Evolutionary conservation across 805 yeast species (phyloP).

Genomic region (Metschnikowia baotianmanensis): DNA sequence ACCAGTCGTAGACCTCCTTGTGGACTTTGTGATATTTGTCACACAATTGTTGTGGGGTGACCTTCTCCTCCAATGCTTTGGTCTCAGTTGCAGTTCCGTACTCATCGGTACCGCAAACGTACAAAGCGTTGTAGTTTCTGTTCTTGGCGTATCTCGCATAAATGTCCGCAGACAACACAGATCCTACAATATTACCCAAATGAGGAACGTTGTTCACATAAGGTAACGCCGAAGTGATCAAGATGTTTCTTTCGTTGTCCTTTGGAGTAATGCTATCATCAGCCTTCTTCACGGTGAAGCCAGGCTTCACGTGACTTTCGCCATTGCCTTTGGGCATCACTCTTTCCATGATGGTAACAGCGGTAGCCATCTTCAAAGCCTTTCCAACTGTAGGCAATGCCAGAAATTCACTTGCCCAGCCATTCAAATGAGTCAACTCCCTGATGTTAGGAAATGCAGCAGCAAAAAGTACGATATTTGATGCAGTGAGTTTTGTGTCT

Average conservation of each 20-base stretch:
- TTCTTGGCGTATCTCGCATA: slow-evolving; percentile 86
- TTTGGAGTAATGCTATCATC: slow-evolving; percentile 51
- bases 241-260: slow-evolving; percentile 69
- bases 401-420: slow-evolving; percentile 46
- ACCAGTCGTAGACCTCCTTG: slow-evolving; percentile 92
- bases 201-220: slow-evolving; percentile 99
- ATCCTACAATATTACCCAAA: slow-evolving; percentile 94
- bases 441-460: slow-evolving; percentile 48
- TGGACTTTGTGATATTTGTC: slow-evolving; percentile 87
- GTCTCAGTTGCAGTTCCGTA: slow-evolving; percentile 99
- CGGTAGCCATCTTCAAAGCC: slow-evolving; percentile 47
- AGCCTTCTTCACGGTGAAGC: slow-evolving; percentile 31
- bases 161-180: slow-evolving; percentile 92
- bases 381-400: slow-evolving; percentile 37
- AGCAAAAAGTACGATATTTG: slow-evolving; percentile 59
- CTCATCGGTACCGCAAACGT: slow-evolving; percentile 96
- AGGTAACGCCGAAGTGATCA: slow-evolving; percentile 95
- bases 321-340: slow-evolving; percentile 42
- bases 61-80: slow-evolving; percentile 91
- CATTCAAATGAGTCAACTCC: slow-evolving; percentile 15
- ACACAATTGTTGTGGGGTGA: slow-evolving; percentile 85
- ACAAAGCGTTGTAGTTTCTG: slow-evolving; percentile 83
- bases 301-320: slow-evolving; percentile 29
- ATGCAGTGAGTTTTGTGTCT: slow-evolving; percentile 38
- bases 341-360: slow-evolving; percentile 44